Conservation (phyloP, 75 land plant genomes). For the Pseudotsuga menziesii region DNA sequence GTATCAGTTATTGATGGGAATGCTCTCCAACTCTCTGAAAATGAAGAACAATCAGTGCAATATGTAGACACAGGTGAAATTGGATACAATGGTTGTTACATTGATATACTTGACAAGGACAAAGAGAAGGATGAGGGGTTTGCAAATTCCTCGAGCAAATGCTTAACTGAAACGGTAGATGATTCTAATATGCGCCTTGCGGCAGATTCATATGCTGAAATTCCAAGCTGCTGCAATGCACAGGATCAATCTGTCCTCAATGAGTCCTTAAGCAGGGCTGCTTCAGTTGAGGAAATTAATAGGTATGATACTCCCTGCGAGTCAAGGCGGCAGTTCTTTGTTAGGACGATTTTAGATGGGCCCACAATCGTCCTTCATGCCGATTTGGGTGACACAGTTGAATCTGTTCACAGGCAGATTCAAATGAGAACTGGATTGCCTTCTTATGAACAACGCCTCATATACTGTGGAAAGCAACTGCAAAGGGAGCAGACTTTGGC, state of each 20-base stretch:
- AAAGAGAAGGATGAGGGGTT: constrained; percentile 6
- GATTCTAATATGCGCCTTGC: neutral
- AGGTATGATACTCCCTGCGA: neutral
- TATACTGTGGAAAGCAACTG: constrained; percentile 79
- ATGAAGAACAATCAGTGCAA: neutral
- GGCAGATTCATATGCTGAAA: neutral
- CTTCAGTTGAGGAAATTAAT: neutral
- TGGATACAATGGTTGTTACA: neutral
- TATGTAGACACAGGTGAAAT: neutral
- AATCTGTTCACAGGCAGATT: constrained; percentile 52
- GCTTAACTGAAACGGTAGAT: neutral
- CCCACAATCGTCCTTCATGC: constrained; percentile 67
- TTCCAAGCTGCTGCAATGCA: neutral
- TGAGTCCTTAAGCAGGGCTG: neutral
- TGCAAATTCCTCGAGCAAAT: constrained; percentile 2
- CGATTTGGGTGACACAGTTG: constrained; percentile 50
- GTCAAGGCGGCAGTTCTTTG: constrained; percentile 64
- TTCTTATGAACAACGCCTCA: constrained; percentile 63
- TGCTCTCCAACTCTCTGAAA: neutral
- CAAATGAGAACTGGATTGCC: constrained; percentile 57
- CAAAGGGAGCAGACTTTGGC: constrained; percentile 58
- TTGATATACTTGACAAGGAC: constrained; percentile 7
- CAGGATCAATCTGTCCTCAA: neutral
- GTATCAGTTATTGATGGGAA: neutral
- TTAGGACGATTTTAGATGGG: constrained; percentile 44